These are phyloP conservation scores for Yamadazyma ubonensis DNA, from an alignment of 805 yeast genomes.

Conservation along the genomic window DNA sequence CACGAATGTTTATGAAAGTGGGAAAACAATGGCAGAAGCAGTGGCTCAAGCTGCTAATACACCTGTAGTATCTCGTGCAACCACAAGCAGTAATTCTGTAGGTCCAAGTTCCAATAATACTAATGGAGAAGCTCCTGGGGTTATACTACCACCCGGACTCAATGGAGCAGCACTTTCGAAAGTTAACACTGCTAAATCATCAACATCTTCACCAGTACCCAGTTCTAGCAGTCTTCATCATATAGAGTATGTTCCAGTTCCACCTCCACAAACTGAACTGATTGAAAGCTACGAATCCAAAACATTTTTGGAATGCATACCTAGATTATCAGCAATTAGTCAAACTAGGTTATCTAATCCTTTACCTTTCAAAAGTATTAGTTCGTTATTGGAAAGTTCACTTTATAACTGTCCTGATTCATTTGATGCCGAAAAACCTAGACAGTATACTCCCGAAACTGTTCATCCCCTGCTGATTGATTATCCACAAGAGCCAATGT, in stretches of 20 bases:
- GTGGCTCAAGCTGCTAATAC: conserved; percentile 15
- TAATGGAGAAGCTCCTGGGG: not conserved
- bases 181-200: conserved; percentile 19
- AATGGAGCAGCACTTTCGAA: conserved; percentile 7
- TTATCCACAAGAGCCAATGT: conserved; percentile 84
- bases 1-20: conserved; percentile 11
- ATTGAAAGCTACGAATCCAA: conserved; percentile 7
- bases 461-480: conserved; percentile 89
- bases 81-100: too few relatives aligned
- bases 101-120: too few relatives aligned
- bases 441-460: conserved; percentile 68
- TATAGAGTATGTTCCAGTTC: not conserved
- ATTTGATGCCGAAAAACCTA: conserved; percentile 81
- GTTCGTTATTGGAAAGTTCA: conserved; percentile 69
- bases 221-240: conserved; percentile 9
- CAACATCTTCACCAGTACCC: conserved; percentile 25
- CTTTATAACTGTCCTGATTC: conserved; percentile 91
- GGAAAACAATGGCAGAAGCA: conserved; percentile 16
- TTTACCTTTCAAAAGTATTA: conserved; percentile 51
- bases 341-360: conserved; percentile 51
- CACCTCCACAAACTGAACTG: conserved; percentile 15
- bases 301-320: conserved; percentile 16
- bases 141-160: conserved; percentile 20
- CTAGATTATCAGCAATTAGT: conserved; percentile 24
- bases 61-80: conserved; percentile 3